phyloP scores from a whole-genome alignment of 352 stramenopile species.

The Vaucheria bursata region DNA sequence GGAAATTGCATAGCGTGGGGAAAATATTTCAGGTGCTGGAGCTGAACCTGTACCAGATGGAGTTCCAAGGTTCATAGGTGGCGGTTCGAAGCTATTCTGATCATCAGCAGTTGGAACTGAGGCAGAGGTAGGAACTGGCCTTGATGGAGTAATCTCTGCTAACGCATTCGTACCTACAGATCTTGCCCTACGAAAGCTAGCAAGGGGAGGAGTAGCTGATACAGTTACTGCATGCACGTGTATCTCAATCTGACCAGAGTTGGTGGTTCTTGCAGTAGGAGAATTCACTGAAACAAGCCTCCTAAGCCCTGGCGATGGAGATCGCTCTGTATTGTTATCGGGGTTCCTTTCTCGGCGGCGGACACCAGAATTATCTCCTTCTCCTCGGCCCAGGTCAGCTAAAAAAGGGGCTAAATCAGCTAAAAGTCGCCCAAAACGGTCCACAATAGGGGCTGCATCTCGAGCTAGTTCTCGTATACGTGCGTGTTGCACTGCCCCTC shows the following conservation, averaged over 20 bases:
- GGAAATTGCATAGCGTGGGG: too few relatives aligned
- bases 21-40: too few relatives aligned
- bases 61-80: too few relatives aligned
- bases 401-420: slow-evolving; percentile 62
- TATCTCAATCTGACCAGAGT: slow-evolving; percentile 1
- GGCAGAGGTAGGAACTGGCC: too few relatives aligned
- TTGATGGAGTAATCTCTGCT: too few relatives aligned
- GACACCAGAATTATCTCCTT: not conserved
- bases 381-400: slow-evolving; percentile 53
- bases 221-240: not conserved
- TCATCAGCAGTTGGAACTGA: too few relatives aligned
- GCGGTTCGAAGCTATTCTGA: too few relatives aligned
- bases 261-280: not conserved
- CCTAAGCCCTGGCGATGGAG: not conserved
- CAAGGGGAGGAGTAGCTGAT: not conserved
- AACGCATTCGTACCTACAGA: too few relatives aligned
- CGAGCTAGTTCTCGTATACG: slow-evolving; percentile 43
- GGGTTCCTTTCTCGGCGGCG: not conserved
- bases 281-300: not conserved
- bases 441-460: slow-evolving; percentile 54
- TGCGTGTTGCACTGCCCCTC: slow-evolving; percentile 10
- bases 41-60: too few relatives aligned
- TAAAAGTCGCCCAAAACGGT: slow-evolving; percentile 60
- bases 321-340: not conserved
- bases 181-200: too few relatives aligned